A percentile compares a stretch with the other conserved stretches of the same genome.
Evolutionary conservation across 2,329 filamentous ascomycete genomes (phyloP).

Genomic region (Neonectria ditissima): DNA sequence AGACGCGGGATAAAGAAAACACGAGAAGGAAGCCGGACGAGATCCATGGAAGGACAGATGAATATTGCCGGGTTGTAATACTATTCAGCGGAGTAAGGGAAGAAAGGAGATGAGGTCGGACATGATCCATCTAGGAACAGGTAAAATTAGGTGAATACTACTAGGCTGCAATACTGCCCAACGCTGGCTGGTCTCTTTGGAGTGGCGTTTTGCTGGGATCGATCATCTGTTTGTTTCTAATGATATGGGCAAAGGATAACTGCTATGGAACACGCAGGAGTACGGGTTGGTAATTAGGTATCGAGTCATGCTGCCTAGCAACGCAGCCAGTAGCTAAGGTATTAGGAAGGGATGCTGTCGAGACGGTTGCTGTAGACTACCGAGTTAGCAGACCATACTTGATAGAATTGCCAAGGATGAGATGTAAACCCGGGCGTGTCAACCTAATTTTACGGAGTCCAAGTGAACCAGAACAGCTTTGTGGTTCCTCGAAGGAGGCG

Average conservation of each 20-base stretch:
- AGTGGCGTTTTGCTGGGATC: background rate
- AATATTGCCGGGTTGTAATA: conserved; percentile 4
- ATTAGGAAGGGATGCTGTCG: background rate
- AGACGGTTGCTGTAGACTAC: background rate
- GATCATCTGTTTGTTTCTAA: background rate
- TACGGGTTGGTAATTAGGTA: conserved; percentile 11
- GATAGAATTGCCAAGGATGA: background rate
- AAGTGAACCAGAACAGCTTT: background rate
- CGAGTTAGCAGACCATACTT: background rate
- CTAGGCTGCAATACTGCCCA: background rate
- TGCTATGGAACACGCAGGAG: background rate
- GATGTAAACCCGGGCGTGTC: background rate
- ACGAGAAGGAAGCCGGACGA: conserved; percentile 3
- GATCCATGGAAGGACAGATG: background rate
- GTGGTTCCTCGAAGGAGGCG: background rate
- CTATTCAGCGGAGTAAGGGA: background rate
- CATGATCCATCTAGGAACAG: background rate
- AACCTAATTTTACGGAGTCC: background rate
- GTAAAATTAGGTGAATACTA: background rate
- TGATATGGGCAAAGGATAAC: background rate
- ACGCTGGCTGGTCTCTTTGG: background rate
- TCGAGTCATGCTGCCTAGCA: conserved; percentile 16
- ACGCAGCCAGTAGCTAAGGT: conserved; percentile 14
- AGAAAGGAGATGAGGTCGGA: background rate
- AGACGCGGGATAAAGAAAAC: conserved; percentile 7